Conservation (phyloP, 371 early-diverging fungal genomes). For the Actinomucor elegans region DNA sequence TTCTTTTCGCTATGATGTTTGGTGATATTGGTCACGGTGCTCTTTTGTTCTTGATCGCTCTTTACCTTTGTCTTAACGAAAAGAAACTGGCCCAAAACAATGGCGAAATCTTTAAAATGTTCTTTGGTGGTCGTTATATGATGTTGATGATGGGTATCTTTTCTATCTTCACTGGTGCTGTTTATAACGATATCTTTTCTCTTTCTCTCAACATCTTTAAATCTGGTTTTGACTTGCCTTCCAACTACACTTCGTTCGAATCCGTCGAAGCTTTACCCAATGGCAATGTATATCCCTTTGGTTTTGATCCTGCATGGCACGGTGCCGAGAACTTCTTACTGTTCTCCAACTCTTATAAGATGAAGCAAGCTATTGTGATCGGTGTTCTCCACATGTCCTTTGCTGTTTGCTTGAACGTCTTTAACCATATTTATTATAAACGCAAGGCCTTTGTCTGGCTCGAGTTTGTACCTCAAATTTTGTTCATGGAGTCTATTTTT, state of each 20-base stretch:
- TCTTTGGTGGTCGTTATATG: slow-evolving; percentile 97
- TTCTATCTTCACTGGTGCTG: slow-evolving; percentile 95
- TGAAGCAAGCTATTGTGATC: slow-evolving; percentile 98
- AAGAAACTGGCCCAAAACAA: slow-evolving; percentile 67
- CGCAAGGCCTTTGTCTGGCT: slow-evolving; percentile 77
- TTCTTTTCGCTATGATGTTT: slow-evolving; percentile 99
- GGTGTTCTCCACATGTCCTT: slow-evolving; percentile 98
- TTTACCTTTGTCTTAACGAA: slow-evolving; percentile 84
- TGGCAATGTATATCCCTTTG: slow-evolving; percentile 64
- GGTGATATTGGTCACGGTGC: slow-evolving; percentile 99
- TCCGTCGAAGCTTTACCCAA: slow-evolving; percentile 38
- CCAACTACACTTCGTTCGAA: slow-evolving; percentile 39
- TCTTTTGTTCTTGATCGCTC: slow-evolving; percentile 75
- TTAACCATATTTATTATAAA: slow-evolving; percentile 89
- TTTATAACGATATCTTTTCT: slow-evolving; percentile 99
- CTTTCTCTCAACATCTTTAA: slow-evolving; percentile 74
- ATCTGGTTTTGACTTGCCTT: slow-evolving; percentile 76
- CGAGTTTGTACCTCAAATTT: slow-evolving; percentile 93
- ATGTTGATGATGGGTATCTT: slow-evolving; percentile 95
- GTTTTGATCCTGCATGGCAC: slow-evolving; percentile 93
- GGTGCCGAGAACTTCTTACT: slow-evolving; percentile 87
- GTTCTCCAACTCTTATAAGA: slow-evolving; percentile 99
- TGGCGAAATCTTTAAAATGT: slow-evolving; percentile 87
- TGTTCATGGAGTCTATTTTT: slow-evolving; percentile 92
- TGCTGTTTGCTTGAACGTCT: slow-evolving; percentile 88